These are phyloP conservation scores for Epichloe coenophiala DNA, from an alignment of 2,329 filamentous ascomycete genomes.

Conservation along the genomic window DNA sequence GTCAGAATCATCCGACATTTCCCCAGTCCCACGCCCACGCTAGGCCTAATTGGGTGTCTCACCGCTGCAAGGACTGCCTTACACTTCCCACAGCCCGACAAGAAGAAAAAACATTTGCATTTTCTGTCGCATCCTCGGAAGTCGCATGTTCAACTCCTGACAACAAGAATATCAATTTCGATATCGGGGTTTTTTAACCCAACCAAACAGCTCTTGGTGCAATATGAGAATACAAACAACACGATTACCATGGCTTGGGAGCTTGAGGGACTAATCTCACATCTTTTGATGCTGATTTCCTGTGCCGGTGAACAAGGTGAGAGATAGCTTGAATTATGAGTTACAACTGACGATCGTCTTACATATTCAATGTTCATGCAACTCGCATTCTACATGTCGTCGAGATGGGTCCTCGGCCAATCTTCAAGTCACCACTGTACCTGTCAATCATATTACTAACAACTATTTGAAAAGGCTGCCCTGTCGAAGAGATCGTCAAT, in stretches of 20 bases:
- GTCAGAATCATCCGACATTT: too few species aligned
- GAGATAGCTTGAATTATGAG: conserved; percentile 6
- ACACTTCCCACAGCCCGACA: too few species aligned
- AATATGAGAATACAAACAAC: conserved; percentile 14
- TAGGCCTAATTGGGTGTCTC: too few species aligned
- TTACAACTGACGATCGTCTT: background rate
- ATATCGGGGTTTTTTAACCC: background rate
- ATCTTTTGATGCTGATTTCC: conserved; percentile 22
- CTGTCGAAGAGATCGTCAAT: conserved; percentile 18
- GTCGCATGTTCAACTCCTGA: conserved; percentile 10
- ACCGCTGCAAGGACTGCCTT: too few species aligned
- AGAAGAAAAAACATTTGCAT: background rate
- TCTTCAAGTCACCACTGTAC: background rate
- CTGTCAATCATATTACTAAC: background rate
- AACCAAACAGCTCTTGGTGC: background rate
- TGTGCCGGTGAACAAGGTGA: conserved; percentile 25
- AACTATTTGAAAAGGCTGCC: conserved; percentile 14
- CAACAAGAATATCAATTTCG: background rate
- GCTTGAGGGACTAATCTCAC: conserved; percentile 24
- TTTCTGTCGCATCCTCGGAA: background rate
- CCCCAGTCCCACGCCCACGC: too few species aligned
- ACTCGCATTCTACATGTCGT: background rate
- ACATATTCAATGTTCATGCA: background rate
- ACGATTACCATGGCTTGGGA: conserved; percentile 21
- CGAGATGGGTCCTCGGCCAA: background rate